Percentiles rank a stretch among this genome's conserved stretches.
phyloP scores from a whole-genome alignment of 2,329 filamentous ascomycete species.

The Corynespora cassiicola region DNA sequence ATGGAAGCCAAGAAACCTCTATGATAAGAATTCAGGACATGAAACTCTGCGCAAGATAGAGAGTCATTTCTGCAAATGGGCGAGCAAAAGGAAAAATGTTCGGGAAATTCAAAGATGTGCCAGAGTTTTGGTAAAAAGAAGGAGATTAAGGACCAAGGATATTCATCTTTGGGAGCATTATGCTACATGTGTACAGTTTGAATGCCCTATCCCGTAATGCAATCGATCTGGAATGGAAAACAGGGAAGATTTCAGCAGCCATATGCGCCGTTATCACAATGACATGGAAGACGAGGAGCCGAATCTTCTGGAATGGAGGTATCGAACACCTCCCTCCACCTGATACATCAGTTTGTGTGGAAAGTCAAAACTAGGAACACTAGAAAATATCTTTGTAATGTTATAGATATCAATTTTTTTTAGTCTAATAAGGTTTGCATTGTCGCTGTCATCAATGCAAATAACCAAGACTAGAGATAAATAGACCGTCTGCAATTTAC shows the following conservation, averaged over 20 bases:
- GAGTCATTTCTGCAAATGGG: conserved; percentile 4
- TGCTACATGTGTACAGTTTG: conserved; percentile 4
- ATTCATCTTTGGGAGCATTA: conserved; percentile 4
- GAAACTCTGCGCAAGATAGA: conserved; percentile 4
- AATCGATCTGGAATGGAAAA: not conserved
- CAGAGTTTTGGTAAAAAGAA: conserved; percentile 3
- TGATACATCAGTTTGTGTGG: too few relatives aligned
- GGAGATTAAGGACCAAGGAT: conserved; percentile 2
- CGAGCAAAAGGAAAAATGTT: not conserved
- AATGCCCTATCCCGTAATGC: not conserved
- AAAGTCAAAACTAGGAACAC: too few relatives aligned
- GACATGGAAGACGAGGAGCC: too few relatives aligned
- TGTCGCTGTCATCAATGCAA: too few relatives aligned
- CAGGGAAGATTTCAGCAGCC: not conserved
- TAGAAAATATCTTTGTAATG: too few relatives aligned
- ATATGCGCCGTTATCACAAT: too few relatives aligned
- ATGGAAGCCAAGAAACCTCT: conserved; percentile 6
- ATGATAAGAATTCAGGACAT: conserved; percentile 3
- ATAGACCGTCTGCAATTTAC: too few relatives aligned
- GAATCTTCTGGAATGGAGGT: too few relatives aligned
- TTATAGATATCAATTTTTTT: too few relatives aligned
- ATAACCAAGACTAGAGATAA: too few relatives aligned
- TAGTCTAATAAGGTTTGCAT: too few relatives aligned
- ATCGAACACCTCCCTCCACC: too few relatives aligned
- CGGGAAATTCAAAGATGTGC: conserved; percentile 1